Conservation (phyloP, 1,284 basidiomycete species). For the Cystobasidium slooffiae region DNA sequence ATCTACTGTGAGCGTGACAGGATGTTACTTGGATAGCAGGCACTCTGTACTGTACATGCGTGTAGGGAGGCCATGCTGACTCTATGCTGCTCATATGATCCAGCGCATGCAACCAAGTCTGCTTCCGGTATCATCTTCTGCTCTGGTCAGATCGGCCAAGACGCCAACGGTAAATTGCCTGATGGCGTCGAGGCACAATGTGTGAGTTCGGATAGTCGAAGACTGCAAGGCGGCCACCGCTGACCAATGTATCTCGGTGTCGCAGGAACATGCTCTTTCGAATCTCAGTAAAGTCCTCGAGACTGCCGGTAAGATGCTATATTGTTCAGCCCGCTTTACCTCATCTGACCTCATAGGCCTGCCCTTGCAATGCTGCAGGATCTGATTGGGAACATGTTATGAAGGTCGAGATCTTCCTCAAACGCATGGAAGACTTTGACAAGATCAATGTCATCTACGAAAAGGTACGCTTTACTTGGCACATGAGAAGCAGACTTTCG, state of each 20-base stretch:
- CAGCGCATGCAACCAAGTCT: slow-evolving; percentile 65
- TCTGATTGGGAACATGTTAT: slow-evolving; percentile 34
- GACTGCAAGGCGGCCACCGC: background rate
- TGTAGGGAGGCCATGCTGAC: background rate
- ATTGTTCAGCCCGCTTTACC: background rate
- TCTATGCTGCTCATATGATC: background rate
- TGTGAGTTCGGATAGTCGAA: slow-evolving; percentile 55
- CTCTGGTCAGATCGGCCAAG: slow-evolving; percentile 62
- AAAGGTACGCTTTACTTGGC: background rate
- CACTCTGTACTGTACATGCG: too few species aligned
- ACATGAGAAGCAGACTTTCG: background rate
- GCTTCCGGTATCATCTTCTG: slow-evolving; percentile 64
- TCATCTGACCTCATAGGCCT: background rate
- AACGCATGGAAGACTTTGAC: slow-evolving; percentile 40
- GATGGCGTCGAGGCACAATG: slow-evolving; percentile 67
- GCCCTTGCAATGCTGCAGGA: background rate
- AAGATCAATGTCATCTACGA: slow-evolving; percentile 35
- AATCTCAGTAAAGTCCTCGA: slow-evolving; percentile 33
- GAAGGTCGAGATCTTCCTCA: slow-evolving; percentile 37
- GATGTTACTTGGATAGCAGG: background rate
- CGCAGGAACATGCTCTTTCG: slow-evolving; percentile 16
- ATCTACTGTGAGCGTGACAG: slow-evolving; percentile 20
- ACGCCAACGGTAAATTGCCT: slow-evolving; percentile 61
- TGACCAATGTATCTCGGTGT: background rate
- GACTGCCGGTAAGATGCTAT: slow-evolving; percentile 11